phyloP scores from a whole-genome alignment of 192 early-diverging fungal genomes.

The Spinellus fusiger region DNA sequence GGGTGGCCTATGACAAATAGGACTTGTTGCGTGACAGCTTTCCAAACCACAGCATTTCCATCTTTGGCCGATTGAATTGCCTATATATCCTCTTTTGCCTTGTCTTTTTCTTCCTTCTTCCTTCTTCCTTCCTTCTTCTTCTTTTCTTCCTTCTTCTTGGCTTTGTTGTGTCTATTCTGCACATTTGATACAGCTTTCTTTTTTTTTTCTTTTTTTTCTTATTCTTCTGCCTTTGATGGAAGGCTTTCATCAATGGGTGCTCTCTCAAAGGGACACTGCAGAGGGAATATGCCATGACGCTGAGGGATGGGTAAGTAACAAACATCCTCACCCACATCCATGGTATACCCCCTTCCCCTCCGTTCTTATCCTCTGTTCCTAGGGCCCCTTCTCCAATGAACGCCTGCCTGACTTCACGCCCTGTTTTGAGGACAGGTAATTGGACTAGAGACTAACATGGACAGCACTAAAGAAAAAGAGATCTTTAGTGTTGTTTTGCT shows the following conservation, averaged over 20 bases:
- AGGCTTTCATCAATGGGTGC: background rate
- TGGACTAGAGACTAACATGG: background rate
- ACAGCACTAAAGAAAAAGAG: background rate
- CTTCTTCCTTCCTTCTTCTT: background rate
- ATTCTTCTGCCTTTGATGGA: background rate
- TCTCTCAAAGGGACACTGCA: background rate
- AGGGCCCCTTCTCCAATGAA: constrained; percentile 20
- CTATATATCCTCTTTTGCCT: no score
- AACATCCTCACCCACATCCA: background rate
- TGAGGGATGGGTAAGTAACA: constrained; percentile 37
- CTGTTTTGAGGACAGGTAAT: constrained; percentile 30
- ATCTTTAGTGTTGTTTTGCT: background rate
- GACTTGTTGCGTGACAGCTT: background rate
- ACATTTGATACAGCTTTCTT: background rate
- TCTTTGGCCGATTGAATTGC: no score
- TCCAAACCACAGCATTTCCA: background rate
- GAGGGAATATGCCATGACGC: constrained; percentile 21
- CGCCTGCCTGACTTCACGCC: constrained; percentile 18
- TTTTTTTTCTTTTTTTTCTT: background rate
- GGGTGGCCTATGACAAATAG: background rate
- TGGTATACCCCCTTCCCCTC: background rate
- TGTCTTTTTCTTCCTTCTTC: background rate
- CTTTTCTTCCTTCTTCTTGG: background rate
- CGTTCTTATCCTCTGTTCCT: background rate
- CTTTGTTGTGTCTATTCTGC: background rate